Evolutionary conservation across 176 grass and related monocot species (phyloP).

Genomic region (Aegilops longissima): DNA sequence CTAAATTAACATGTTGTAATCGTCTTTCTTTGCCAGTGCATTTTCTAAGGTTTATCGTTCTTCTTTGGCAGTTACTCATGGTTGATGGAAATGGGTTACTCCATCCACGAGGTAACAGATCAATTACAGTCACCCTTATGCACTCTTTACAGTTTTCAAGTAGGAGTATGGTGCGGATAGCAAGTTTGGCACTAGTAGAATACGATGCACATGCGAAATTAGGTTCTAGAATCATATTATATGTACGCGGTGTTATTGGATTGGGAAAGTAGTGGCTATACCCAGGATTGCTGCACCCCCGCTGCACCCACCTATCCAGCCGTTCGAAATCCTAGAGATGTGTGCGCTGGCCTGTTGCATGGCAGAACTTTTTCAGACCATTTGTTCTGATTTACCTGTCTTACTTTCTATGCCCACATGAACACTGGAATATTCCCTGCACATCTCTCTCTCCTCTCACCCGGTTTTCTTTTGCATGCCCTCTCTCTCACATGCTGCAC

Average conservation of each 20-base stretch:
- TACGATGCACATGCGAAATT: background rate
- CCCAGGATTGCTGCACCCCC: too few relatives aligned
- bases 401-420: too few relatives aligned
- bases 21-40: background rate
- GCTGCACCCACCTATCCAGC: too few relatives aligned
- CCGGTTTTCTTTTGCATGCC: too few relatives aligned
- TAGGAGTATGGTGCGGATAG: background rate
- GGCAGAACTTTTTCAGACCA: too few relatives aligned
- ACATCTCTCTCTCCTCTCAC: too few relatives aligned
- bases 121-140: background rate
- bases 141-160: background rate
- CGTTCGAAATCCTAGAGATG: too few relatives aligned
- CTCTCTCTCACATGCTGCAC: too few relatives aligned
- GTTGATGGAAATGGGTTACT: conserved; percentile 98
- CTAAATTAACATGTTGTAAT: background rate
- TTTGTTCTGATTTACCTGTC: too few relatives aligned
- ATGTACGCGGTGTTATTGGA: background rate
- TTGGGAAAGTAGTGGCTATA: background rate
- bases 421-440: too few relatives aligned
- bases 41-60: conserved; percentile 30
- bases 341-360: too few relatives aligned
- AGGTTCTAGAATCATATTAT: background rate
- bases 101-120: conserved; percentile 70
- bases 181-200: background rate
- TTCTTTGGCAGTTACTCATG: conserved; percentile 73